Evolutionary conservation across 768 basidiomycete genomes (phyloP), one percentile per base, ranked within the genome.

Genomic region (Hericium alpestre): DNA sequence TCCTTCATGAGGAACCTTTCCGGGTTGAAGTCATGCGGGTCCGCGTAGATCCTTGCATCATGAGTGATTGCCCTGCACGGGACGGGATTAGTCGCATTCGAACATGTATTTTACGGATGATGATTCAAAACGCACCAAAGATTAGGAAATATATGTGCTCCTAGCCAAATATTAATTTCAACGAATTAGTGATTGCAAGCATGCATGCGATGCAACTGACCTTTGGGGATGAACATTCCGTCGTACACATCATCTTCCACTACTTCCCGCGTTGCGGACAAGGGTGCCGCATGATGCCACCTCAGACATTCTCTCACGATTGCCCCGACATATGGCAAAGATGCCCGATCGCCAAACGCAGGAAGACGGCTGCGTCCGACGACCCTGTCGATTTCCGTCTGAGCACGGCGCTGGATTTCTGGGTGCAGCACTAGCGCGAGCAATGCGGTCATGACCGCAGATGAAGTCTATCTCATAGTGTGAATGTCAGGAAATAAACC

Each of bases 311-410:
- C 62, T 22, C 27, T 41, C 10, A 58, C 20, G 6, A 63, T 11
- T 9, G 62, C 62, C 18, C 53, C 50, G 5, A 59, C 38, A 38
- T 61, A 61, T 22, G 60, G 60, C n/a, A 61, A 40, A 8, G 40
- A 53, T 8, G 37, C 16, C 41, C 54, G 20, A 43, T 61, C 60
- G 16, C 56, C 48, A 16, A 56, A 41, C 2, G 58, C 51, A 0
- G 59, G 59, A 18, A 54, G 49, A 15, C 49, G 49, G 18, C 47
- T 12, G 10, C 37, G 27, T 32, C 53, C 57, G 5, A 58, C 40
- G 27, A 58, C 38, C 5, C 25, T 32, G 32, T 61, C 59, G 20
- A 61, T 23, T 38, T 61, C 59, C 12, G 43, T 32, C 22, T 51
- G 56, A 11, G 59, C 59, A 23, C 52, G 56, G n/a, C 13, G 27